Percentiles rank a stretch among this genome's conserved stretches.
Conservation (phyloP, 768 basidiomycete genomes). For the Cantharellus cinnabarinus region DNA sequence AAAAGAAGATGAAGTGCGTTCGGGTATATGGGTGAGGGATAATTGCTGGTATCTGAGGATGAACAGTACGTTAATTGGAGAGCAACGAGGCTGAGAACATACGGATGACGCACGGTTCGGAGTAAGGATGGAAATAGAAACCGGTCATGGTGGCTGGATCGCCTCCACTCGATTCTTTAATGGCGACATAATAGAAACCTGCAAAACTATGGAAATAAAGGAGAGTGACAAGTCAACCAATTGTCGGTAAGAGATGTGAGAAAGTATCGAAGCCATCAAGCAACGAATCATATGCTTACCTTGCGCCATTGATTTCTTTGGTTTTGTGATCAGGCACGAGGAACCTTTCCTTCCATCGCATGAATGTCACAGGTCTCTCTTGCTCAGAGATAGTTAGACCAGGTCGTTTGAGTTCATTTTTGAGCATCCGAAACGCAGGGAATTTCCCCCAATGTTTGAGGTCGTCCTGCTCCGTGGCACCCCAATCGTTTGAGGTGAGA, state of each 20-base stretch:
- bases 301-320: slow-evolving; percentile 84
- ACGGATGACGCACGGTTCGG: slow-evolving; percentile 51
- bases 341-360: slow-evolving; percentile 95
- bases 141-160: slow-evolving; percentile 59
- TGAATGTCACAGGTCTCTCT: slow-evolving; percentile 52
- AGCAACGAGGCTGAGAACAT: background rate
- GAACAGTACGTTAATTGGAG: background rate
- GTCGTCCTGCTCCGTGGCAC: slow-evolving; percentile 79
- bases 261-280: slow-evolving; percentile 7
- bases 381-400: slow-evolving; percentile 58
- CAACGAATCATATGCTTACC: slow-evolving; percentile 56
- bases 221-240: background rate
- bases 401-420: slow-evolving; percentile 57
- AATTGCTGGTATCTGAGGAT: slow-evolving; percentile 65
- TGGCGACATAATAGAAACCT: slow-evolving; percentile 76
- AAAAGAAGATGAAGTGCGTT: slow-evolving; percentile 52
- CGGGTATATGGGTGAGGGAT: slow-evolving; percentile 58
- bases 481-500: slow-evolving; percentile 63
- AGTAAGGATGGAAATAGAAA: slow-evolving; percentile 87
- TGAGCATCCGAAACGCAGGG: slow-evolving; percentile 70
- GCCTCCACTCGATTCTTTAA: slow-evolving; percentile 2
- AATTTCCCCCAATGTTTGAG: slow-evolving; percentile 89
- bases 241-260: slow-evolving; percentile 1
- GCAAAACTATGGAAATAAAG: slow-evolving; percentile 2
- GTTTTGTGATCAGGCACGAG: slow-evolving; percentile 89